Conservation (phyloP, 2,329 filamentous ascomycete genomes). For the Chaetothyriales sp. region DNA sequence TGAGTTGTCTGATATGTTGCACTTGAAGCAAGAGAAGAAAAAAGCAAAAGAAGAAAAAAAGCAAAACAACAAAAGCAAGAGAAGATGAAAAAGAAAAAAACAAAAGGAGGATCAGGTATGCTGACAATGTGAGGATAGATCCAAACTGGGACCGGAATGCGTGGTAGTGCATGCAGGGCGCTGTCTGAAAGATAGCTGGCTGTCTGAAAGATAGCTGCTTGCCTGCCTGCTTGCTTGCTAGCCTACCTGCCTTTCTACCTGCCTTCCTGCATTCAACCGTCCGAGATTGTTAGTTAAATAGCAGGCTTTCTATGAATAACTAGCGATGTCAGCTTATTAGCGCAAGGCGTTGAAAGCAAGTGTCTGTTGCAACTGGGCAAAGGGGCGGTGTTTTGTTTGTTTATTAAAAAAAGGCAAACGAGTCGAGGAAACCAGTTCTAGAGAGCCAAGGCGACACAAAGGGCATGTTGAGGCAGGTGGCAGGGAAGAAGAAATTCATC, state of each 20-base stretch:
- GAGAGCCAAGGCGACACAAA: neutral
- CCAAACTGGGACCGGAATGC: constrained; percentile 74
- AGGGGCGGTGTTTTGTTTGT: neutral
- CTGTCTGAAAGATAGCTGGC: neutral
- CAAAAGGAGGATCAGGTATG: neutral
- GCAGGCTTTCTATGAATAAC: neutral
- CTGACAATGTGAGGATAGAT: constrained; percentile 24
- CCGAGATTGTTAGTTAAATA: neutral
- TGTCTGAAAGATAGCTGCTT: too few relatives aligned
- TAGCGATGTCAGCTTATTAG: neutral
- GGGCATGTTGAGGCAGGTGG: neutral
- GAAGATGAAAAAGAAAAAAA: neutral
- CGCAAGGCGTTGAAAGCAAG: neutral
- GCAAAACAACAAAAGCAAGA: neutral
- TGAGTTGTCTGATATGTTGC: constrained; percentile 28
- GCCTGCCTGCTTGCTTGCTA: too few relatives aligned
- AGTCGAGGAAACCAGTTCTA: neutral
- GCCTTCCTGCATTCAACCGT: too few relatives aligned
- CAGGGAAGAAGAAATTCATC: neutral
- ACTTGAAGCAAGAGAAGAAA: neutral
- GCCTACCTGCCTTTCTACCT: neutral
- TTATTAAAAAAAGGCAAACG: neutral
- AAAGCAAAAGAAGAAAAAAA: neutral
- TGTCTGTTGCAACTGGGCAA: neutral
- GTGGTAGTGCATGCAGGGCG: constrained; percentile 41